Conservation (phyloP, 1,284 basidiomycete species). For the Gymnopus androsaceus region DNA sequence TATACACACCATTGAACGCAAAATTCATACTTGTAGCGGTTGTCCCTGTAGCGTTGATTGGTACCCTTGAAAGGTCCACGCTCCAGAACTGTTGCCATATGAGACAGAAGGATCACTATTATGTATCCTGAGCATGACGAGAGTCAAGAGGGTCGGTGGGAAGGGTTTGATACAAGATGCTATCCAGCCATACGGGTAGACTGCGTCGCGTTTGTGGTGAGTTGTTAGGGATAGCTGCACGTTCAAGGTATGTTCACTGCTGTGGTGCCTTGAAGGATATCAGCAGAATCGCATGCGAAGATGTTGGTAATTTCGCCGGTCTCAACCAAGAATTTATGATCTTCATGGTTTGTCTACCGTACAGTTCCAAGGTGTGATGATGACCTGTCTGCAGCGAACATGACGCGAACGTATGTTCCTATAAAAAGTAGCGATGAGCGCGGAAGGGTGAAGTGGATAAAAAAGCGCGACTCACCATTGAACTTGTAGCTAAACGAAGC, state of each 20-base stretch:
- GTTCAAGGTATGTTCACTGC: neutral
- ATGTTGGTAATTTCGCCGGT: neutral
- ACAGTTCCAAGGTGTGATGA: neutral
- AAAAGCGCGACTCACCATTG: neutral
- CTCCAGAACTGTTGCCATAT: neutral
- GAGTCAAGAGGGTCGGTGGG: neutral
- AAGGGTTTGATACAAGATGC: neutral
- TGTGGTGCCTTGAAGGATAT: neutral
- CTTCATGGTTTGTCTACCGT: neutral
- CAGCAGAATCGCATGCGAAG: conserved; percentile 1
- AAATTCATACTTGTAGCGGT: neutral
- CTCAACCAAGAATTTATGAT: neutral
- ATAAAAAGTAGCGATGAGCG: neutral
- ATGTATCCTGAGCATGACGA: neutral
- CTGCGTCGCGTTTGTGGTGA: neutral
- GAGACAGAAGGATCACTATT: neutral
- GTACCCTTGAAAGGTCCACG: neutral
- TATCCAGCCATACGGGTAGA: neutral
- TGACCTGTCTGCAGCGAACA: neutral
- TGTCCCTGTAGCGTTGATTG: neutral
- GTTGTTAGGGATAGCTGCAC: neutral
- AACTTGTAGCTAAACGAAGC: neutral
- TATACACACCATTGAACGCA: conserved; percentile 1
- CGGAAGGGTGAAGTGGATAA: neutral
- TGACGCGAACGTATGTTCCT: neutral